Evolutionary conservation across 805 yeast genomes (phyloP), one percentile per base, ranked within the genome.

Genomic region (Scheffersomyces coipomensis): DNA sequence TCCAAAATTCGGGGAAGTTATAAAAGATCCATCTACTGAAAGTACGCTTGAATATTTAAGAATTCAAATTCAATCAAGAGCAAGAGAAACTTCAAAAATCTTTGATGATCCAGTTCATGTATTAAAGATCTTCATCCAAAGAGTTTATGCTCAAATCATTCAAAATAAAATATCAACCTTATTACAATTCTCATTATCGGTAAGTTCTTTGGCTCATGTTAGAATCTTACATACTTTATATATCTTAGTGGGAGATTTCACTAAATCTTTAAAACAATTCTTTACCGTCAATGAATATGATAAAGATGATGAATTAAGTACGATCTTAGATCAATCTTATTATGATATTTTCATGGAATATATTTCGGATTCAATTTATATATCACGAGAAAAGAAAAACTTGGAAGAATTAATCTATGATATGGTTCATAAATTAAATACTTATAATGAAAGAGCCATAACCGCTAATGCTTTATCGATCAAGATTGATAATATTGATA

Each of bases 301-400:
- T 44, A 66, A 64, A 8, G 69, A 71, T 30, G 79, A 62, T 34
- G 76, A 70, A 40, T 53, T 78, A 30, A 58, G 64, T 3, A 33
- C 52, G 1, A 74, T 83, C 3, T 64, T 91, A 26, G 96, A 90
- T 47, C 88, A 83, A 50, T 75, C 80, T 42, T 79, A 72, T 53
- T 73, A 76, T n/a, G 95, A 85, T 48, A 61, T 88, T 13, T 91
- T 91, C 58, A 71, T 78, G 15, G 82, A 83, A 34, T 85, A 80
- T 53, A 63, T 85, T 19, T 74, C 75, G 21, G 87, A 84, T 42
- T 77, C 78, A 42, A 70, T 75, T 34, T 90, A 88, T 60, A 82
- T 90, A 52, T 80, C 71, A 29, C 52, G 75, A 29, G 97, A 89
- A 55, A 84, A 78, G 62, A 80, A 79, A 45, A 79, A 78, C 47